phyloP scores from a whole-genome alignment of 73 alveolate genomes.

The Symbiodinium pilosum region DNA sequence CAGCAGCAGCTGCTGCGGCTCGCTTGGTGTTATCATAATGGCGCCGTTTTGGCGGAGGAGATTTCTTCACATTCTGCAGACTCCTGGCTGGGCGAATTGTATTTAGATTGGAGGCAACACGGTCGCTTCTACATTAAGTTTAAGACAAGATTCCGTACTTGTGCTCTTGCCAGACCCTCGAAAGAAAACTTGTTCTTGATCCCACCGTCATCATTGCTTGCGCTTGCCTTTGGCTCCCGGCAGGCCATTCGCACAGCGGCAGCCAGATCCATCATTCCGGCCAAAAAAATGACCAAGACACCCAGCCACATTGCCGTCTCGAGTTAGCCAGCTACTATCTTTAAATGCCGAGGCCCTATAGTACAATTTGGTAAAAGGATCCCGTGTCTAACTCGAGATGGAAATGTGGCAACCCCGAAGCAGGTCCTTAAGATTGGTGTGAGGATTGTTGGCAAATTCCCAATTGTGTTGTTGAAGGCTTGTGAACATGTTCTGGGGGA shows the following conservation, averaged over 20 bases:
- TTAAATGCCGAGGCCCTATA: too few species aligned
- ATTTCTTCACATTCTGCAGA: background rate
- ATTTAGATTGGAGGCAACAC: background rate
- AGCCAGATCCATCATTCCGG: background rate
- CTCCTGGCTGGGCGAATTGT: background rate
- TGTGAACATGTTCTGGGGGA: too few species aligned
- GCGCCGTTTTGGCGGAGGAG: background rate
- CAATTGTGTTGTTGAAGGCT: too few species aligned
- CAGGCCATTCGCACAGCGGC: background rate
- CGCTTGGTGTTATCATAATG: background rate
- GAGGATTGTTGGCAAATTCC: too few species aligned
- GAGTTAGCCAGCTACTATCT: too few species aligned
- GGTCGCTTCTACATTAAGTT: background rate
- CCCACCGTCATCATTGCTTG: background rate
- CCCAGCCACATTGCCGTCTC: too few species aligned
- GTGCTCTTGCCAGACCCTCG: background rate
- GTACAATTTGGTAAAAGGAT: too few species aligned
- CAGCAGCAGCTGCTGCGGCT: background rate
- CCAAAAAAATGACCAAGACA: too few species aligned
- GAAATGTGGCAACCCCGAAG: too few species aligned
- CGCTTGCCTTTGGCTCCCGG: background rate
- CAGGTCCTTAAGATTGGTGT: too few species aligned
- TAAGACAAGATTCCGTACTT: background rate
- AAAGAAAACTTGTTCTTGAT: background rate
- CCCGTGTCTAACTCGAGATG: too few species aligned